These are phyloP conservation scores for Echria macrotheca DNA, from an alignment of 495 filamentous ascomycete species.

Conservation along the genomic window DNA sequence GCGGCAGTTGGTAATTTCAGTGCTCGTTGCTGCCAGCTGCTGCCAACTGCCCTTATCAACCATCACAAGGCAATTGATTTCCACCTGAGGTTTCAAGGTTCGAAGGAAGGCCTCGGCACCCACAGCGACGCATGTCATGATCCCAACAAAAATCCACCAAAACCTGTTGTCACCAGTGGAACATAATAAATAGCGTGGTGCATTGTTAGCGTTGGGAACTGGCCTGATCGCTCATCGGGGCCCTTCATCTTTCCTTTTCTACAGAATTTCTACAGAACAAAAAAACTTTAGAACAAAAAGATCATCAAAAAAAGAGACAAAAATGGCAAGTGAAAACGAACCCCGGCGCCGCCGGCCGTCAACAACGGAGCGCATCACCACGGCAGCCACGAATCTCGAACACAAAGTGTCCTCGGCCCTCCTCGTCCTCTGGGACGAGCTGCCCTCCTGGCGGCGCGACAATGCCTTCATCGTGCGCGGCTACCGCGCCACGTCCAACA, in stretches of 20 bases:
- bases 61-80: too few species aligned
- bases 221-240: too few species aligned
- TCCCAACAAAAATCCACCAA: too few species aligned
- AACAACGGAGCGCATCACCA: conserved; percentile 28
- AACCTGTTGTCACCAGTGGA: too few species aligned
- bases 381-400: conserved; percentile 23
- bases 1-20: neutral
- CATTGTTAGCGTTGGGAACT: too few species aligned
- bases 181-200: too few species aligned
- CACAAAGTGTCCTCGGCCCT: conserved; percentile 24
- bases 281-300: too few species aligned
- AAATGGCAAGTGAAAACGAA: neutral
- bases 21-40: neutral
- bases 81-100: too few species aligned
- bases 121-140: too few species aligned
- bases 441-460: conserved; percentile 41
- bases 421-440: conserved; percentile 38
- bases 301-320: neutral
- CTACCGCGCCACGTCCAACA: conserved; percentile 38
- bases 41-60: neutral
- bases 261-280: too few species aligned
- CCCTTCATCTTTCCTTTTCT: too few species aligned
- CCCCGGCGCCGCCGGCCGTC: conserved; percentile 10
- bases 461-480: conserved; percentile 40
- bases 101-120: too few species aligned